These are phyloP conservation scores for Plasmodium blacklocki DNA, from an alignment of 169 alveolate species.

Conservation along the genomic window DNA sequence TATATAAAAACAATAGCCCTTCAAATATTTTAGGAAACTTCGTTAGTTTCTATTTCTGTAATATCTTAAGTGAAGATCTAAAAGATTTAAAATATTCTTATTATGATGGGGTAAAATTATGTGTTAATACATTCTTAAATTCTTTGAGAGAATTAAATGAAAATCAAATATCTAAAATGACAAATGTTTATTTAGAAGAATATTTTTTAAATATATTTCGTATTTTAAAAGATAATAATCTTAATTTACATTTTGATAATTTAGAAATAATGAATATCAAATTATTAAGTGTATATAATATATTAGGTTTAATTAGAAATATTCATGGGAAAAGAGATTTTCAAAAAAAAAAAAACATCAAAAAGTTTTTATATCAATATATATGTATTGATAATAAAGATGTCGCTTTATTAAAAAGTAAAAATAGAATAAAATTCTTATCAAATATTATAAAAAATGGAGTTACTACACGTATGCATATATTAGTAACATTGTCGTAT, in stretches of 20 bases:
- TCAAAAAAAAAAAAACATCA: slow-evolving; percentile 61
- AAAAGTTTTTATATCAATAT: slow-evolving; percentile 75
- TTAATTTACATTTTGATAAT: slow-evolving; percentile 66
- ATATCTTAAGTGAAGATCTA: slow-evolving; percentile 69
- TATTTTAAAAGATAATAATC: slow-evolving; percentile 64
- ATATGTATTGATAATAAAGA: slow-evolving; percentile 72
- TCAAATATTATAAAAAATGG: slow-evolving; percentile 75
- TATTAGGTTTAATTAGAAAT: slow-evolving; percentile 70
- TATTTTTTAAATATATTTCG: slow-evolving; percentile 70
- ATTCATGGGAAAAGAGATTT: slow-evolving; percentile 38
- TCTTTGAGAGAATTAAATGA: slow-evolving; percentile 61
- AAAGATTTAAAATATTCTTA: slow-evolving; percentile 41
- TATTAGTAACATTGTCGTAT: slow-evolving; percentile 44
- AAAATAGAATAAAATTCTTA: slow-evolving; percentile 53
- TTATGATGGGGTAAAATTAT: slow-evolving; percentile 71
- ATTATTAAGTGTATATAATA: slow-evolving; percentile 36
- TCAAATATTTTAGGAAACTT: slow-evolving; percentile 54
- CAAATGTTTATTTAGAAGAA: slow-evolving; percentile 69
- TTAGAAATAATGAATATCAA: slow-evolving; percentile 49
- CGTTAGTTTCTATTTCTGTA: slow-evolving; percentile 71
- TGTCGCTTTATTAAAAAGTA: slow-evolving; percentile 36
- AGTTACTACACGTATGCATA: slow-evolving; percentile 69
- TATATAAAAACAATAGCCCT: slow-evolving; percentile 56
- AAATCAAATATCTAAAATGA: slow-evolving; percentile 60
- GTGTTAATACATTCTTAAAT: slow-evolving; percentile 63